Conservation (phyloP, 345 rosid genomes). For the Dipteronia sinensis region DNA sequence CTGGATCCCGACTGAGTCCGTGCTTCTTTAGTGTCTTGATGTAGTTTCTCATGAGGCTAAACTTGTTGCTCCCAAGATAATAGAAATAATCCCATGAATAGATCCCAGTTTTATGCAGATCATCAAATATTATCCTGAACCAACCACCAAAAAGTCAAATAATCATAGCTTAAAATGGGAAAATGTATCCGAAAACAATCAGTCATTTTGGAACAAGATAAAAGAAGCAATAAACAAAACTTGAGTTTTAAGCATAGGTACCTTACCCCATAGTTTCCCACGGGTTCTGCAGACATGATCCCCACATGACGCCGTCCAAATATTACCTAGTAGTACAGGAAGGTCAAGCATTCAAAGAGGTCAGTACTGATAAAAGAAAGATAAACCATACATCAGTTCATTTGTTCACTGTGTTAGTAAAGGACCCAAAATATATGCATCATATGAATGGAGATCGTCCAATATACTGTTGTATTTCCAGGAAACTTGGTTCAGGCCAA, state of each 20-base stretch:
- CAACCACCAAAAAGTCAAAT: constrained; percentile 13
- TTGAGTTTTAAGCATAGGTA: constrained; percentile 29
- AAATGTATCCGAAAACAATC: constrained; percentile 1
- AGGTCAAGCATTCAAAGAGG: constrained; percentile 5
- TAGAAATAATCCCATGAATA: constrained; percentile 88
- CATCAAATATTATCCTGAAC: constrained; percentile 83
- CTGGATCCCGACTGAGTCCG: constrained; percentile 86
- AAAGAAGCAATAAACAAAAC: not conserved
- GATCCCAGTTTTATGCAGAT: constrained; percentile 94
- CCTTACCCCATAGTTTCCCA: constrained; percentile 98
- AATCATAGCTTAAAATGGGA: not conserved
- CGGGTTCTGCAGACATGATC: constrained; percentile 90
- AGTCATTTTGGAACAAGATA: not conserved
- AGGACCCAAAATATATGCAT: not conserved
- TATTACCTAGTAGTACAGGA: constrained; percentile 68
- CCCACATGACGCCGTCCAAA: constrained; percentile 88
- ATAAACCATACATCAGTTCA: not conserved
- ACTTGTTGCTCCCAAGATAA: constrained; percentile 83
- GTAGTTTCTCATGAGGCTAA: constrained; percentile 74
- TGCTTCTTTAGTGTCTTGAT: constrained; percentile 76
- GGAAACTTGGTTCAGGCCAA: not conserved
- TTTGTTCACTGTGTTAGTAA: not conserved
- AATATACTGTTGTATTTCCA: not conserved
- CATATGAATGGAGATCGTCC: not conserved
- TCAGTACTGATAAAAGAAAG: not conserved